phyloP scores from a whole-genome alignment of 2,329 filamentous ascomycete species.

The Didymella glomerata region DNA sequence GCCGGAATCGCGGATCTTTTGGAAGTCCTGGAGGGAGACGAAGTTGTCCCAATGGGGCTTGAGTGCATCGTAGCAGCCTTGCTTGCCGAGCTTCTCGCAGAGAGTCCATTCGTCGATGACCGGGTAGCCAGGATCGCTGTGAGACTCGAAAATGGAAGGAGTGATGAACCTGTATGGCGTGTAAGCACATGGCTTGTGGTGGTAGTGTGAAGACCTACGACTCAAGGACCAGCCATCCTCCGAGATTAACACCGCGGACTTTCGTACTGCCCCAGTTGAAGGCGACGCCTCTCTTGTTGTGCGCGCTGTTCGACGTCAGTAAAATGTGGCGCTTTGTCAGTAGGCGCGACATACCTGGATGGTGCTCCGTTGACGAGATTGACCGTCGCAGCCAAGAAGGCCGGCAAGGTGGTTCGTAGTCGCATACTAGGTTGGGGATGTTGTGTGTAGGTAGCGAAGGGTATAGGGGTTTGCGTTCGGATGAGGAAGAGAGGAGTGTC shows the following conservation, averaged over 20 bases:
- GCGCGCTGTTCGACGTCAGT: conserved; percentile 12
- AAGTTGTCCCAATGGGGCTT: conserved; percentile 62
- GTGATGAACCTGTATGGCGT: conserved; percentile 60
- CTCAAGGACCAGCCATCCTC: conserved; percentile 49
- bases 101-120: conserved; percentile 62
- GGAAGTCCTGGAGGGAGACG: conserved; percentile 61
- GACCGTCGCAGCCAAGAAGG: conserved; percentile 21
- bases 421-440: conserved; percentile 19
- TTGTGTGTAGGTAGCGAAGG: background rate
- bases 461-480: too few species aligned
- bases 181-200: background rate
- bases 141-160: conserved; percentile 61
- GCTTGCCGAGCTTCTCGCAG: conserved; percentile 57
- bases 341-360: conserved; percentile 22
- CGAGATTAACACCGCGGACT: conserved; percentile 48
- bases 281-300: conserved; percentile 27
- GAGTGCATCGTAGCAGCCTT: conserved; percentile 54
- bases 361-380: conserved; percentile 29
- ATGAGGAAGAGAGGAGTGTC: background rate
- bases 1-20: conserved; percentile 63
- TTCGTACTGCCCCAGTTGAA: conserved; percentile 56
- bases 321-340: background rate
- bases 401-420: conserved; percentile 14
- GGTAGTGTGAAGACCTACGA: conserved; percentile 26
- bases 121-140: conserved; percentile 38